Conservation (phyloP, 495 filamentous ascomycete species). For the Bacidia rubella region DNA sequence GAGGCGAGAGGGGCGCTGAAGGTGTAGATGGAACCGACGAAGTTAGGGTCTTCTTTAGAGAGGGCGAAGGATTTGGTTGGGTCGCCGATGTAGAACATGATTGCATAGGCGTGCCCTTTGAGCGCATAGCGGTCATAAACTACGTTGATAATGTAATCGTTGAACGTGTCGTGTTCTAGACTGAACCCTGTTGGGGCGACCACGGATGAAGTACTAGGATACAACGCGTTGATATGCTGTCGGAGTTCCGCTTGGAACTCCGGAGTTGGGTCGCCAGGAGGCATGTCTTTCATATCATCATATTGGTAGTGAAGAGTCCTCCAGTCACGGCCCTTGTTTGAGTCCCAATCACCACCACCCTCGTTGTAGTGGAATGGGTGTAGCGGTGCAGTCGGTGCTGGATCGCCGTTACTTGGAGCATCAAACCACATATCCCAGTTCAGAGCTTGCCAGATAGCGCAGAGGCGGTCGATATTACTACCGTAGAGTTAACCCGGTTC, state of each 20-base stretch:
- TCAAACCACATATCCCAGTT: constrained; percentile 3
- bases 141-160: constrained; percentile 2
- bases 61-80: not conserved
- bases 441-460: constrained; percentile 3
- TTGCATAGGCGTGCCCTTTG: not conserved
- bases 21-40: not conserved
- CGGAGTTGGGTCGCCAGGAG: too few species aligned
- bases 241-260: too few species aligned
- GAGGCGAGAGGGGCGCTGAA: not conserved
- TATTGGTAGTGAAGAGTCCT: too few species aligned
- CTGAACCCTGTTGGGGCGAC: not conserved
- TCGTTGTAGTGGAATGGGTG: not conserved
- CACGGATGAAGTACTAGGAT: too few species aligned
- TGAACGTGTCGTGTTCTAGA: not conserved
- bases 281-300: too few species aligned
- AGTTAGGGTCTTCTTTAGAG: not conserved
- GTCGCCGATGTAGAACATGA: not conserved
- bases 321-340: too few species aligned
- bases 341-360: too few species aligned
- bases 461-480: constrained; percentile 3
- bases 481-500: not conserved
- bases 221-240: too few species aligned
- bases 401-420: not conserved
- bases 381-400: not conserved
- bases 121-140: constrained; percentile 1